phyloP scores from a whole-genome alignment of 2,329 filamentous ascomycete species.

The Coleophoma cylindrospora region DNA sequence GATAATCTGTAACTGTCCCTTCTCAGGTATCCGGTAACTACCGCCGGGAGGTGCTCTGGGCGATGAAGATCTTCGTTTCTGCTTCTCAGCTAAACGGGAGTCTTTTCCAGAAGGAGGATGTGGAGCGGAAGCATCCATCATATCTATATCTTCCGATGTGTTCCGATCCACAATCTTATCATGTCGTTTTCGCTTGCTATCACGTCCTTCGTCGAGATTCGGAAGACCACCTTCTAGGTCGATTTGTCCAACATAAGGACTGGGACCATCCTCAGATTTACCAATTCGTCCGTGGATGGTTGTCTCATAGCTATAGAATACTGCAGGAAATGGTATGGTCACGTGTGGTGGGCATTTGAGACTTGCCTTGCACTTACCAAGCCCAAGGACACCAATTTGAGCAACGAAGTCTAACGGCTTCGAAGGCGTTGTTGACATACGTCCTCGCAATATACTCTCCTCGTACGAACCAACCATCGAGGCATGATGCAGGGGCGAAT shows the following conservation, averaged over 20 bases:
- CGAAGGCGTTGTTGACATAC: conserved; percentile 95
- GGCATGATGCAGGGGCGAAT: conserved; percentile 76
- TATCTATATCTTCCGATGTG: conserved; percentile 16
- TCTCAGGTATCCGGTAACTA: conserved; percentile 88
- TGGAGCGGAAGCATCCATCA: conserved; percentile 13
- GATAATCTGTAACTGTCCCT: conserved; percentile 92
- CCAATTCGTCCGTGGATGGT: conserved; percentile 53
- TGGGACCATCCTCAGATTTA: conserved; percentile 77
- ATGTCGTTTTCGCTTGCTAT: conserved; percentile 32
- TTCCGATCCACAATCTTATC: conserved; percentile 11
- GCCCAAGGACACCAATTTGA: conserved; percentile 89
- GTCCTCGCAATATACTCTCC: conserved; percentile 87
- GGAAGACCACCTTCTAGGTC: conserved; percentile 79
- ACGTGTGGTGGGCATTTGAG: conserved; percentile 87
- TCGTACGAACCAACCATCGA: conserved; percentile 98
- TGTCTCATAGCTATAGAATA: conserved; percentile 88
- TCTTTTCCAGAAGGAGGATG: conserved; percentile 26
- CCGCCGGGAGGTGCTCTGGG: conserved; percentile 75
- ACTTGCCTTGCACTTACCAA: conserved; percentile 81
- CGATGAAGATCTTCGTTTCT: conserved; percentile 52
- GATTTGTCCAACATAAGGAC: conserved; percentile 90
- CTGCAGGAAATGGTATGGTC: conserved; percentile 84
- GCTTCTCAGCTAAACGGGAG: conserved; percentile 45
- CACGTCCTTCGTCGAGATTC: conserved; percentile 38
- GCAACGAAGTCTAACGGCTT: conserved; percentile 89